A percentile compares a stretch with the other conserved stretches of the same genome.
phyloP scores from a whole-genome alignment of 352 stramenopile genomes.

The Aphanomyces astaci region DNA sequence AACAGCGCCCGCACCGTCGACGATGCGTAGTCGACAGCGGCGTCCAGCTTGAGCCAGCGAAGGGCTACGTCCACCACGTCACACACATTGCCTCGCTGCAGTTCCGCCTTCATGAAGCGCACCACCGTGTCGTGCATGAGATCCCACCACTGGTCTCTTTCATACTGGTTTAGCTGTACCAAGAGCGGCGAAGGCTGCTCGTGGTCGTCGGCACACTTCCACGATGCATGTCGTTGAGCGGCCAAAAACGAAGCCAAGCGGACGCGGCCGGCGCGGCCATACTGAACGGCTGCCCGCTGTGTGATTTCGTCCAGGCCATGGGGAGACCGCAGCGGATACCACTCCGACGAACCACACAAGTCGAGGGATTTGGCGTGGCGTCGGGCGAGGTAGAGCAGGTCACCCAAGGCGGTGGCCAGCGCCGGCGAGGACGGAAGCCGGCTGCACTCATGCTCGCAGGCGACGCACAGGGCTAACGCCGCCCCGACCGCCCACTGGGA shows the following conservation, averaged over 20 bases:
- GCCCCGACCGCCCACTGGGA: slow-evolving; percentile 63
- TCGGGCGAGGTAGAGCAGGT: slow-evolving; percentile 66
- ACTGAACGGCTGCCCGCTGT: slow-evolving; percentile 67
- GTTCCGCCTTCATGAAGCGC: background rate
- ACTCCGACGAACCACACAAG: slow-evolving; percentile 19
- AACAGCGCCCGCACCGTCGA: slow-evolving; percentile 39
- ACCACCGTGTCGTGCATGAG: slow-evolving; percentile 30
- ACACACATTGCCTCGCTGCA: background rate
- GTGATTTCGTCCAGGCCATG: slow-evolving; percentile 57
- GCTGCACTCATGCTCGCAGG: slow-evolving; percentile 62
- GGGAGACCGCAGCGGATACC: slow-evolving; percentile 29
- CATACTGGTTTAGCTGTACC: slow-evolving; percentile 54
- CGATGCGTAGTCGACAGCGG: background rate
- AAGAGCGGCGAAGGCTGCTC: slow-evolving; percentile 31
- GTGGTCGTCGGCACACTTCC: slow-evolving; percentile 37
- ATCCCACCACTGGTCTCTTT: slow-evolving; percentile 69
- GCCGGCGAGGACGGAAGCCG: slow-evolving; percentile 40
- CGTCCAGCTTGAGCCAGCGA: slow-evolving; percentile 15
- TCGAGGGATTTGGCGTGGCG: slow-evolving; percentile 43
- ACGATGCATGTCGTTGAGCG: slow-evolving; percentile 57
- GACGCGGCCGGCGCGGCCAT: slow-evolving; percentile 54
- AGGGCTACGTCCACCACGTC: background rate
- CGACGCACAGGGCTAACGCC: slow-evolving; percentile 66
- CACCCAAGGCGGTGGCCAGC: slow-evolving; percentile 54
- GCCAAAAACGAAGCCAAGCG: slow-evolving; percentile 73